Evolutionary conservation across 2,329 filamentous ascomycete species (phyloP).

Genomic region (Phyllosticta citrichinensis): DNA sequence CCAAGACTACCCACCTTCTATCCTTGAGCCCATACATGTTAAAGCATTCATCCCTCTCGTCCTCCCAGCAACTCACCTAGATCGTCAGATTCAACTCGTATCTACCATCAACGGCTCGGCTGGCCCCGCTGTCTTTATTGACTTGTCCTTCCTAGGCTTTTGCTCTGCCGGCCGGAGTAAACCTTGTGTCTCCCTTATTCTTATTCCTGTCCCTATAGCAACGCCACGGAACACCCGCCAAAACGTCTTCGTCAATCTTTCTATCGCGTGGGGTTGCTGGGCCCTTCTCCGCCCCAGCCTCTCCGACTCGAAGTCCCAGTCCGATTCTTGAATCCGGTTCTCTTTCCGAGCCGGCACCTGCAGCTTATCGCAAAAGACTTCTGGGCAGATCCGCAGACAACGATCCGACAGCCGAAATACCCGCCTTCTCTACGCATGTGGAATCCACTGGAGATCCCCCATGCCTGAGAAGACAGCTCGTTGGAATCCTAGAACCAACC

Average conservation of each 20-base stretch:
- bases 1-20: background rate
- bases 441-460: background rate
- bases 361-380: background rate
- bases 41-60: background rate
- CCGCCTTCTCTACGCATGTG: background rate
- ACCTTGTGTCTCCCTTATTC: background rate
- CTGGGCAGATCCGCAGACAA: background rate
- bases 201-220: background rate
- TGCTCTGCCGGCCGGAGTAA: background rate
- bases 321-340: background rate
- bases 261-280: slow-evolving; percentile 36
- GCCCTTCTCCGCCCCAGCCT: slow-evolving; percentile 19
- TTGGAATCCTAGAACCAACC: background rate
- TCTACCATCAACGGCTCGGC: background rate
- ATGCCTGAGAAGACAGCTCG: background rate
- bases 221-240: slow-evolving; percentile 12
- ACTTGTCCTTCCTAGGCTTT: background rate
- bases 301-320: slow-evolving; percentile 1
- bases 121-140: background rate
- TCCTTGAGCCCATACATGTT: background rate
- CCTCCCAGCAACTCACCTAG: background rate
- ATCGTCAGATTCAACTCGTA: background rate
- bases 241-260: slow-evolving; percentile 39
- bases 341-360: slow-evolving; percentile 15
- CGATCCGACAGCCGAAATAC: background rate